Evolutionary conservation across 192 early-diverging fungal genomes (phyloP), one percentile per base, ranked within the genome.

Genomic region (Cladochytrium replicatum): DNA sequence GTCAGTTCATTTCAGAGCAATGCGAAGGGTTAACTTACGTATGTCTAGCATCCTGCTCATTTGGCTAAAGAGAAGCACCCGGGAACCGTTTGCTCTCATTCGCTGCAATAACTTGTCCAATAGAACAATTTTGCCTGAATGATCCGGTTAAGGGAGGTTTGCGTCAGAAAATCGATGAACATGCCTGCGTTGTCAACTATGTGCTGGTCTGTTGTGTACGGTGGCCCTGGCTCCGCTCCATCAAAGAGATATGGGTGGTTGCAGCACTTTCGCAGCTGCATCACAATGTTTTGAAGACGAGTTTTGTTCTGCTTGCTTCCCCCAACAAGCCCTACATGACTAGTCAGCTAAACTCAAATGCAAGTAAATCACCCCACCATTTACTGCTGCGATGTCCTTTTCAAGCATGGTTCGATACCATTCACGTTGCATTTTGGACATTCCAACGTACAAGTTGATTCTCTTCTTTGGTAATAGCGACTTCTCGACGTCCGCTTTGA

Each of bases 1-100:
- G 19, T 9, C 41, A 22, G 43, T 50, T 54, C n/a, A 15, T 56
- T 55, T n/a, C n/a, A n/a, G n/a, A n/a, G n/a, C n/a, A n/a, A n/a
- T n/a, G n/a, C n/a, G n/a, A n/a, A n/a, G n/a, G n/a, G n/a, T n/a
- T n/a, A n/a, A 61, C 58, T 5, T 32, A 66, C 62, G 63, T 55
- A 99, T 97, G 61, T 99, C 96, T 34, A 99, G 70, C 62, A 99
- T 81, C 45, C 93, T 83, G 64, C 87, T 93, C 96, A 99, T 99
- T 69, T 99, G 95, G 67, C 85, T 88, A 63, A 99, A 99, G 2
- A 99, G 70, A 42, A 99, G 61, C 0, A 97, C 89, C 21, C 95
- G 87, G 19, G 95, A 99, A 1, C 95, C 95, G 51, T 87, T 78
- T 22, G 79, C 85, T 54, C 87, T 86, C 31, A 86, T 60, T 29